Evolutionary conservation across 371 early-diverging fungal genomes (phyloP).

Genomic region (Syncephalastrum racemosum): DNA sequence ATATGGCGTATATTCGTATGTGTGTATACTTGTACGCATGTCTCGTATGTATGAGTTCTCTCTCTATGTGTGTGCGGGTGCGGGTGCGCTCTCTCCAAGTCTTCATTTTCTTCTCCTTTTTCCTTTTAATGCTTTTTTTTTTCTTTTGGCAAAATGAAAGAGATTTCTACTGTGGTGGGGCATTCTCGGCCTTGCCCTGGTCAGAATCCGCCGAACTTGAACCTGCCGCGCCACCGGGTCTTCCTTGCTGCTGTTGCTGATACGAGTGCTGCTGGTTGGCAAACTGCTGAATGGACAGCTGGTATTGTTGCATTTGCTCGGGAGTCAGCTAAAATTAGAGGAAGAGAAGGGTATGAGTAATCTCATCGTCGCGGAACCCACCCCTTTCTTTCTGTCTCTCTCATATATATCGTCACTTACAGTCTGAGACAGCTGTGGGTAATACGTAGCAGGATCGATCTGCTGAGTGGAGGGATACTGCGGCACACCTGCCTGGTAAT

Average conservation of each 20-base stretch:
- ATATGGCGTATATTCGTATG: too few relatives aligned
- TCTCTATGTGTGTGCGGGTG: too few relatives aligned
- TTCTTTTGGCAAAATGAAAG: too few relatives aligned
- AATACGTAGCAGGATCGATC: slow-evolving; percentile 18
- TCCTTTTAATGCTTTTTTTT: too few relatives aligned
- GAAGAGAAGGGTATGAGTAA: too few relatives aligned
- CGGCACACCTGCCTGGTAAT: slow-evolving; percentile 24
- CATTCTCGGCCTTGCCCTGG: too few relatives aligned
- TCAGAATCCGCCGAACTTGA: too few relatives aligned
- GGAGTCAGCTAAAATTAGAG: slow-evolving; percentile 33
- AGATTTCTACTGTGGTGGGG: too few relatives aligned
- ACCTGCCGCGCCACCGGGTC: neutral
- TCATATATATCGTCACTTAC: neutral
- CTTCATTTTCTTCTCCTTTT: too few relatives aligned
- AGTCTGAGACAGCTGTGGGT: slow-evolving; percentile 17
- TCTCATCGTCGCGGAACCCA: slow-evolving; percentile 3
- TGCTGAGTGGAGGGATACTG: slow-evolving; percentile 22
- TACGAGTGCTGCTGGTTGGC: neutral
- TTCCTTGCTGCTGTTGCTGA: neutral
- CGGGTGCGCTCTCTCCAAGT: too few relatives aligned
- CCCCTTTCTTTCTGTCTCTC: neutral
- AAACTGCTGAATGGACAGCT: slow-evolving; percentile 6
- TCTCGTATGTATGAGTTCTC: too few relatives aligned
- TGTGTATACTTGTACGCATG: too few relatives aligned
- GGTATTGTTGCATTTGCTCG: slow-evolving; percentile 43